Evolutionary conservation across 768 basidiomycete genomes (phyloP), one percentile per base, ranked within the genome.

Genomic region (Suillus spraguei): DNA sequence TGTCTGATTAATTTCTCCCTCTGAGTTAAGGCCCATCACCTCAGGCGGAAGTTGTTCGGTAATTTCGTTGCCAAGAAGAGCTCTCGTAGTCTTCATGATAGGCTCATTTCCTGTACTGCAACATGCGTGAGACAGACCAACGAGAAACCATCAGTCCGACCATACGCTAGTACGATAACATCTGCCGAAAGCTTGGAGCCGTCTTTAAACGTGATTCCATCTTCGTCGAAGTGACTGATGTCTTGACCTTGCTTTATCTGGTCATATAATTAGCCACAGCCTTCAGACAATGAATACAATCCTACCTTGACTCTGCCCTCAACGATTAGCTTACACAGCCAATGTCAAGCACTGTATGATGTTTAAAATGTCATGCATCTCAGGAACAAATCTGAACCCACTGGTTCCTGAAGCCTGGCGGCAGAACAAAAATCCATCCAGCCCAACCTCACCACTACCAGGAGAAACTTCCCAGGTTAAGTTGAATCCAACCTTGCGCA

Each of bases 91-190:
- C 33, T 54, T 36, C 33, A 36, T 36, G 53, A 54, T 14, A 2
- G 52, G 20, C 35, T 53, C 52, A n/a, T 53, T 53, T n/a, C 52
- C 52, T 13, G 52, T 53, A n/a, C 53, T 54, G 33, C 35, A n/a
- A 11, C n/a, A 13, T 36, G 5, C 13, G 20, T 54, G 13, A 35
- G 53, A n/a, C n/a, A 54, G 20, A 28, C 13, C 35, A 8, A 35
- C 20, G 20, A n/a, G 35, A n/a, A 36, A 36, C 6, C 3, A 22
- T 5, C 10, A 28, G 39, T 66, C 33, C 70, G 82, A 64, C 82
- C 83, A 24, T 83, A 84, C 2, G 82, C 81, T 62, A 80, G 78
- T n/a, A 85, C 75, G 32, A 84, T 76, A 35, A 82, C 73, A 65
- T 84, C 82, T 39, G 77, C 80, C 24, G 79, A 69, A 38, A 81